phyloP scores from a whole-genome alignment of 2,329 filamentous ascomycete genomes.

The Phaeophleospora eucalypticola region DNA sequence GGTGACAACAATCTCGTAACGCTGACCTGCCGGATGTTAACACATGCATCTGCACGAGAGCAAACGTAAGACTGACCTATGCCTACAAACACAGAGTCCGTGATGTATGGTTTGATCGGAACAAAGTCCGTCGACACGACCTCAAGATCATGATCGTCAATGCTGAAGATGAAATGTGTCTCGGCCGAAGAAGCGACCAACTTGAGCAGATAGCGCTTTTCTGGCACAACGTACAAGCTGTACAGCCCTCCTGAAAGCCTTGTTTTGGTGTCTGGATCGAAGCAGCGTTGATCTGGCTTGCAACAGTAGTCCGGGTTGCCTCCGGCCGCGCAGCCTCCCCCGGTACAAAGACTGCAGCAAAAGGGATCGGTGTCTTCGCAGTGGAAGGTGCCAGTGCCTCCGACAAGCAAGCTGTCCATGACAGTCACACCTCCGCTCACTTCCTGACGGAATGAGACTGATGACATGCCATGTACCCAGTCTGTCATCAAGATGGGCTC shows the following conservation, averaged over 20 bases:
- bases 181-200: slow-evolving; percentile 37
- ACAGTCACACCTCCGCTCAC: too few species aligned
- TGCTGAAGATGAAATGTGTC: slow-evolving; percentile 41
- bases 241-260: slow-evolving; percentile 29
- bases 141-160: slow-evolving; percentile 39
- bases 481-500: slow-evolving; percentile 36
- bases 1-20: slow-evolving; percentile 31
- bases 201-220: slow-evolving; percentile 30
- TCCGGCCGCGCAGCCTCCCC: slow-evolving; percentile 26
- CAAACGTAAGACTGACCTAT: slow-evolving; percentile 35
- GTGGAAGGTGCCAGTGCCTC: slow-evolving; percentile 3
- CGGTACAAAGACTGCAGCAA: slow-evolving; percentile 37
- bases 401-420: slow-evolving; percentile 32
- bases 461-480: slow-evolving; percentile 40
- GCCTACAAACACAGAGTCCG: slow-evolving; percentile 34
- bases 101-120: slow-evolving; percentile 36
- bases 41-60: slow-evolving; percentile 31
- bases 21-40: slow-evolving; percentile 40
- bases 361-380: slow-evolving; percentile 6
- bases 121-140: slow-evolving; percentile 39
- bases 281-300: slow-evolving; percentile 30
- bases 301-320: slow-evolving; percentile 21
- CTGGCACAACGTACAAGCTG: slow-evolving; percentile 25
- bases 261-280: too few species aligned
- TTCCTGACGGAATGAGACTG: too few species aligned